A percentile compares a stretch with the other conserved stretches of the same genome.
phyloP scores from a whole-genome alignment of 2,329 filamentous ascomycete genomes.

The Stagonosporopsis chrysanthemi region DNA sequence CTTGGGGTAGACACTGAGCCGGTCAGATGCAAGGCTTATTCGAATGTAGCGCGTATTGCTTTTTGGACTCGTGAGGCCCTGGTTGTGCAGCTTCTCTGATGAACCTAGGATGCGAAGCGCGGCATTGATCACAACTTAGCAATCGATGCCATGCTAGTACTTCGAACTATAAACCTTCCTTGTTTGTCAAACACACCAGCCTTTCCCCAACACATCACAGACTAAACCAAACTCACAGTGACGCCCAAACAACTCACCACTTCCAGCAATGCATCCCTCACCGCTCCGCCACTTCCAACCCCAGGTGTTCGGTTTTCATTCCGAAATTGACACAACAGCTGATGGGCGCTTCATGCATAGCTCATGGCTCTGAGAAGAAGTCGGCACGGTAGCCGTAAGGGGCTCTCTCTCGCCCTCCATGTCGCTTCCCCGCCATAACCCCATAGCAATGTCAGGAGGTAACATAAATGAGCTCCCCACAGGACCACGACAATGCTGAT shows the following conservation, averaged over 20 bases:
- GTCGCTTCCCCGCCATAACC: slow-evolving; percentile 21
- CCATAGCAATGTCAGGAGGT: slow-evolving; percentile 15
- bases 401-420: neutral
- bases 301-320: slow-evolving; percentile 9
- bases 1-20: slow-evolving; percentile 12
- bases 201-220: neutral
- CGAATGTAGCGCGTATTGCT: neutral
- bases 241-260: slow-evolving; percentile 1
- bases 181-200: slow-evolving; percentile 4
- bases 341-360: neutral
- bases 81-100: neutral
- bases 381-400: slow-evolving; percentile 5
- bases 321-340: slow-evolving; percentile 6
- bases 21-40: slow-evolving; percentile 18
- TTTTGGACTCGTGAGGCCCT: neutral
- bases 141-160: neutral
- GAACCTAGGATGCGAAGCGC: neutral
- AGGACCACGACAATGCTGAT: slow-evolving; percentile 16
- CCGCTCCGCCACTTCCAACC: slow-evolving; percentile 2
- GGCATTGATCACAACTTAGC: neutral
- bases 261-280: slow-evolving; percentile 13
- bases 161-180: slow-evolving; percentile 3
- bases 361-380: slow-evolving; percentile 2
- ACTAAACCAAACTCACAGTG: neutral
- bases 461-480: slow-evolving; percentile 18